Evolutionary conservation across 768 basidiomycete species (phyloP).

Genomic region (Hypsizygus marmoreus): DNA sequence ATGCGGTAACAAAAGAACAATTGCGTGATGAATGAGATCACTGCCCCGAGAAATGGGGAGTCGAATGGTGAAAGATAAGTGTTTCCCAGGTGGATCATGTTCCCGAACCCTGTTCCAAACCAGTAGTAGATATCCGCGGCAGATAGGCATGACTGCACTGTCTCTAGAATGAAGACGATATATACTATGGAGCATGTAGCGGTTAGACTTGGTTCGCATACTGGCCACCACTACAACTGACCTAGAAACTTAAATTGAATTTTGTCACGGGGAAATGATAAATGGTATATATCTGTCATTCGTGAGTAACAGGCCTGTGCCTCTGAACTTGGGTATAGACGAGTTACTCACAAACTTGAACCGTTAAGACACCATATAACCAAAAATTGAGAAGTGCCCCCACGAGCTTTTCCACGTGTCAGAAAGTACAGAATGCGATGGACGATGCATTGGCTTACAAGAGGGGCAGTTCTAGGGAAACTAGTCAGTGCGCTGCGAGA

Average conservation of each 20-base stretch:
- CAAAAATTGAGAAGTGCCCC: constrained; percentile 23
- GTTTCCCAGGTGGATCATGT: constrained; percentile 21
- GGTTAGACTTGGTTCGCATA: neutral
- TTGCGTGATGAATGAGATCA: constrained; percentile 28
- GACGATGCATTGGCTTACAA: neutral
- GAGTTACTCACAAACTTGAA: constrained; percentile 26
- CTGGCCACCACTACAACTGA: neutral
- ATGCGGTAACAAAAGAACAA: constrained; percentile 34
- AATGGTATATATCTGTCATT: constrained; percentile 19
- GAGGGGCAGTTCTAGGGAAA: neutral
- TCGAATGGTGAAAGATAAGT: constrained; percentile 25
- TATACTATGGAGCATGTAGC: constrained; percentile 20
- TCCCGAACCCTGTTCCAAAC: constrained; percentile 29
- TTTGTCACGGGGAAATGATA: constrained; percentile 22
- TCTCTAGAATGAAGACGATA: constrained; percentile 22
- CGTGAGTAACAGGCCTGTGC: no score
- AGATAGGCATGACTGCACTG: constrained; percentile 22
- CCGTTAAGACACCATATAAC: constrained; percentile 26
- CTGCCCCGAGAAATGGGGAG: constrained; percentile 24
- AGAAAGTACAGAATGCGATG: neutral
- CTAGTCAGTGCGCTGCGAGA: no score
- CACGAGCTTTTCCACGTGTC: constrained; percentile 4
- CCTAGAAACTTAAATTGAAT: constrained; percentile 19
- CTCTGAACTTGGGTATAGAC: neutral
- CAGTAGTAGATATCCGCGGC: constrained; percentile 27